Evolutionary conservation across 1,284 basidiomycete species (phyloP).

Genomic region (Macrocybe sp.): DNA sequence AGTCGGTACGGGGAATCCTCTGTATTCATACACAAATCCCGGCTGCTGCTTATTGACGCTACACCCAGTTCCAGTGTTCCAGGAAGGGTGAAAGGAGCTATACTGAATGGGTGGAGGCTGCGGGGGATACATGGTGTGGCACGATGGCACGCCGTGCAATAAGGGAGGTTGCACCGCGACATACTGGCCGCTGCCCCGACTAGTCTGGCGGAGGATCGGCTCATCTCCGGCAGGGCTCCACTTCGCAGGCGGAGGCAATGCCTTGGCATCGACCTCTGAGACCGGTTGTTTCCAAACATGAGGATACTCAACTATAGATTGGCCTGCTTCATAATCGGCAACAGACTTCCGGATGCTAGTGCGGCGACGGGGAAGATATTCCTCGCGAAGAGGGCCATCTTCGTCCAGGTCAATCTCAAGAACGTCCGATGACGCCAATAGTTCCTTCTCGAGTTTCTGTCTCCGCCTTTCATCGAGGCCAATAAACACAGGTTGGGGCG

Average conservation of each 20-base stretch:
- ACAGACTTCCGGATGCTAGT: slow-evolving; percentile 27
- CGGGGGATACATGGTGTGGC: slow-evolving; percentile 21
- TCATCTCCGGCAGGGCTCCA: slow-evolving; percentile 78
- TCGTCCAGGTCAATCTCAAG: slow-evolving; percentile 75
- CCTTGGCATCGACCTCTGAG: slow-evolving; percentile 26
- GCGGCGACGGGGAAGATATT: slow-evolving; percentile 71
- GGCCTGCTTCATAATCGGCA: slow-evolving; percentile 12
- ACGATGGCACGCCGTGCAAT: slow-evolving; percentile 18
- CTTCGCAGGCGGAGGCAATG: slow-evolving; percentile 67
- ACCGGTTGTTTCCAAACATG: slow-evolving; percentile 27
- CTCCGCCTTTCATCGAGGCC: slow-evolving; percentile 58
- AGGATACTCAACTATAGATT: slow-evolving; percentile 5
- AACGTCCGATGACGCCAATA: slow-evolving; percentile 38
- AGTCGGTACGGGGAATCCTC: background rate
- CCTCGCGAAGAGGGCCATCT: slow-evolving; percentile 73
- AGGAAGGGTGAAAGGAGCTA: slow-evolving; percentile 32
- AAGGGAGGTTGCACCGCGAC: slow-evolving; percentile 57
- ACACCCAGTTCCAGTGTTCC: slow-evolving; percentile 31
- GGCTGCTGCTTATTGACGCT: slow-evolving; percentile 31
- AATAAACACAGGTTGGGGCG: slow-evolving; percentile 61
- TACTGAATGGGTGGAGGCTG: slow-evolving; percentile 29
- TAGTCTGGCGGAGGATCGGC: slow-evolving; percentile 53
- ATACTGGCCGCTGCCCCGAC: slow-evolving; percentile 50
- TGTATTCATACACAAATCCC: slow-evolving; percentile 19
- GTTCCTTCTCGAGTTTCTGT: slow-evolving; percentile 42